These are phyloP conservation scores for Kokia cookei DNA, from an alignment of 441 rosid genomes.

Conservation along the genomic window DNA sequence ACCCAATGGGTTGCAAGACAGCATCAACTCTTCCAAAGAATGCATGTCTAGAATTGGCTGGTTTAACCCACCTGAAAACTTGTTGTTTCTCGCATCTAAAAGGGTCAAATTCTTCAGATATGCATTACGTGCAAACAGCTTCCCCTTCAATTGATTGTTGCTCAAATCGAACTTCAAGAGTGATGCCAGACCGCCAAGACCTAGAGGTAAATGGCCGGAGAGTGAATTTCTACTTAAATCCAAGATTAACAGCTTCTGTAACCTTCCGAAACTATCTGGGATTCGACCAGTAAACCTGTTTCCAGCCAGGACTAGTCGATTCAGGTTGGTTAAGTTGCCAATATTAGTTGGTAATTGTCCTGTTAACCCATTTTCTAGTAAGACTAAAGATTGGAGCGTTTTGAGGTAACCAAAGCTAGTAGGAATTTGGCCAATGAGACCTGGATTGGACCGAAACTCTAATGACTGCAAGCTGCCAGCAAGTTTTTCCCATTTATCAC, in stretches of 20 bases:
- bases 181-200: conserved; percentile 47
- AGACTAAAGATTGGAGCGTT: conserved; percentile 67
- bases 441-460: conserved; percentile 75
- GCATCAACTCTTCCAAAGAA: conserved; percentile 56
- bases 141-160: conserved; percentile 58
- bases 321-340: conserved; percentile 46
- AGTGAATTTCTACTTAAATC: conserved; percentile 73
- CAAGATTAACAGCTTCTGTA: conserved; percentile 53
- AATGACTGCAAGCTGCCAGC: conserved; percentile 52
- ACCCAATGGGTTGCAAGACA: conserved; percentile 58
- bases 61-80: conserved; percentile 56
- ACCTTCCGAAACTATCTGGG: conserved; percentile 48
- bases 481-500: conserved; percentile 49
- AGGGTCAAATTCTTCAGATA: conserved; percentile 62
- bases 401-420: conserved; percentile 39
- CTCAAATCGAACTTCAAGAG: conserved; percentile 84
- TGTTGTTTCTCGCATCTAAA: conserved; percentile 69
- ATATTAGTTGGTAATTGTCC: conserved; percentile 47
- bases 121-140: conserved; percentile 41
- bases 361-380: conserved; percentile 58
- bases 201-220: conserved; percentile 54
- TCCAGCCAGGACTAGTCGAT: conserved; percentile 63
- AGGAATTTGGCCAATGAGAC: conserved; percentile 67
- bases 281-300: conserved; percentile 55
- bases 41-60: conserved; percentile 45